Conservation (phyloP, 1,284 basidiomycete genomes). For the Trichosporon sp. region DNA sequence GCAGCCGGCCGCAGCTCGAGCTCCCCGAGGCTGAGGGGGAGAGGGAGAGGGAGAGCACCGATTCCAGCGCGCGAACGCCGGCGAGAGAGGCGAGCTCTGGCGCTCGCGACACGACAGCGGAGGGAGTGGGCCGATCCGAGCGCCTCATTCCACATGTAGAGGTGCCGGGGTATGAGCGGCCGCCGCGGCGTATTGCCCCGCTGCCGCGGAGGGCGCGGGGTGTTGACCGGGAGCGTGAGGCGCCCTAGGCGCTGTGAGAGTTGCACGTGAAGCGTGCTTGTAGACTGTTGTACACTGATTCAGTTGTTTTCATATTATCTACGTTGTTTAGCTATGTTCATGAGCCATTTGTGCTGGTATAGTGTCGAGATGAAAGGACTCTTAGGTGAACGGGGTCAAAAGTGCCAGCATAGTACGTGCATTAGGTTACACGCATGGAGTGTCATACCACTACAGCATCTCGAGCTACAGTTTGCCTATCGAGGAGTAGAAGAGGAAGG, state of each 20-base stretch:
- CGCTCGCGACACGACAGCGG: not conserved
- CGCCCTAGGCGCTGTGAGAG: not conserved
- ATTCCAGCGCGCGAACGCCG: not conserved
- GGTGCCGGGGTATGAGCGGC: not conserved
- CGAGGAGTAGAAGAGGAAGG: no score
- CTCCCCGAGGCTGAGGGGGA: not conserved
- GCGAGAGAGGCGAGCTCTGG: not conserved
- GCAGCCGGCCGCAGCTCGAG: not conserved
- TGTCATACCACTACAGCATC: no score
- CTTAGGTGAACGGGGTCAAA: no score
- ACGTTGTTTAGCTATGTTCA: not conserved
- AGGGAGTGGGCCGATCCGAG: not conserved
- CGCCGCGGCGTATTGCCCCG: constrained; percentile 1
- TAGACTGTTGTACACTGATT: not conserved
- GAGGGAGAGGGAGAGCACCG: no score
- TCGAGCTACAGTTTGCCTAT: no score
- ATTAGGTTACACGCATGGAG: no score
- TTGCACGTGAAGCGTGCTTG: no score
- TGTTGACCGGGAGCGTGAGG: not conserved
- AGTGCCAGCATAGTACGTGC: no score
- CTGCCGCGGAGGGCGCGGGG: constrained; percentile 4
- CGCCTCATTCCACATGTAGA: not conserved
- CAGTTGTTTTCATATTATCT: not conserved
- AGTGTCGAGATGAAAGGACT: no score
- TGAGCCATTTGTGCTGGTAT: no score